Evolutionary conservation across 441 rosid genomes (phyloP).

Genomic region (Aquilaria agallochum): DNA sequence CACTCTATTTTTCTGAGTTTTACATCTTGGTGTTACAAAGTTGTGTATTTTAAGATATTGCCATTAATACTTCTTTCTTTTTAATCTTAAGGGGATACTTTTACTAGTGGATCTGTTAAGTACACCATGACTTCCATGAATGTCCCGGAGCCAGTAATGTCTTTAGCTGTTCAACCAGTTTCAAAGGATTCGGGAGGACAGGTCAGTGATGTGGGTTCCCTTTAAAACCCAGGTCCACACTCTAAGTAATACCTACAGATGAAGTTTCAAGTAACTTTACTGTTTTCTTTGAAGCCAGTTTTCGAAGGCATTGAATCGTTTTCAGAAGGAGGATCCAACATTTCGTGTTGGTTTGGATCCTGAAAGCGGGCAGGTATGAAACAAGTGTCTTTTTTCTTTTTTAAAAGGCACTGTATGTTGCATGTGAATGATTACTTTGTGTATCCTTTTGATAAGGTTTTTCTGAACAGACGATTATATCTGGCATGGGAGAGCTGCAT

Average conservation of each 20-base stretch:
- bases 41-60: no score
- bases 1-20: no score
- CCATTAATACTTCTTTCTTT: background rate
- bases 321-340: conserved; percentile 96
- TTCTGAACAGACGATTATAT: conserved; percentile 74
- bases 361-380: conserved; percentile 91
- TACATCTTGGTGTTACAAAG: no score
- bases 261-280: conserved; percentile 5
- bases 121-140: conserved; percentile 99
- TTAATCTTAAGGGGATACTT: conserved; percentile 74
- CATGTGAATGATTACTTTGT: no score
- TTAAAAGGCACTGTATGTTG: background rate
- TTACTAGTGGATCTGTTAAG: conserved; percentile 88
- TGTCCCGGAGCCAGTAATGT: conserved; percentile 99
- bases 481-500: conserved; percentile 99
- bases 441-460: background rate
- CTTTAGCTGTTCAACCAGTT: conserved; percentile 95
- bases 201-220: conserved; percentile 38
- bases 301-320: conserved; percentile 95
- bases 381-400: background rate
- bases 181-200: conserved; percentile 97
- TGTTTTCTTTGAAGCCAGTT: conserved; percentile 40
- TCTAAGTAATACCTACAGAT: conserved; percentile 1
- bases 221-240: background rate
- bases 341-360: conserved; percentile 98